phyloP scores from a whole-genome alignment of 169 alveolate species.

The Eimeria necatrix region DNA sequence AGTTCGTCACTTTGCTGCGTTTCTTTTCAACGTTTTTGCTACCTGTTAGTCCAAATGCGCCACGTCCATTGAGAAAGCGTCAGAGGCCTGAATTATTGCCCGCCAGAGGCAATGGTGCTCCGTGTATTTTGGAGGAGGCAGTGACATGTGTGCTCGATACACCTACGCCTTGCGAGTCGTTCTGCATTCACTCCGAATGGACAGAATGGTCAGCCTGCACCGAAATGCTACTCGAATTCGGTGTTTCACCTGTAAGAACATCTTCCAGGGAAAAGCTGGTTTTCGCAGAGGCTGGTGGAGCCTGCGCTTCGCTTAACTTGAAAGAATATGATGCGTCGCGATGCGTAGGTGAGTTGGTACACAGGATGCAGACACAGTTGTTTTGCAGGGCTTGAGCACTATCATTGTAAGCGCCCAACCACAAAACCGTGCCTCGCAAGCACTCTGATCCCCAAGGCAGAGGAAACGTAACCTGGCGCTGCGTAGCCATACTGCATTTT shows the following conservation, averaged over 20 bases:
- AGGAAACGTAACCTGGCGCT: neutral
- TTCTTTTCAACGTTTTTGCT: neutral
- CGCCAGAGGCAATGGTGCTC: slow-evolving; percentile 71
- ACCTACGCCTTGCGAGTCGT: slow-evolving; percentile 53
- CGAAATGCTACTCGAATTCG: slow-evolving; percentile 64
- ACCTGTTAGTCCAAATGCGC: slow-evolving; percentile 21
- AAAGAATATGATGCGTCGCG: slow-evolving; percentile 68
- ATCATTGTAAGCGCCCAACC: neutral
- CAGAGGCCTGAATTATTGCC: slow-evolving; percentile 67
- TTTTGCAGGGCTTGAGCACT: neutral
- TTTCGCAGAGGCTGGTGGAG: slow-evolving; percentile 62
- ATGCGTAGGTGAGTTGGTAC: slow-evolving; percentile 17
- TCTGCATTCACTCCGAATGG: slow-evolving; percentile 72
- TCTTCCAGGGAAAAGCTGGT: slow-evolving; percentile 61
- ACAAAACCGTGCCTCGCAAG: no score
- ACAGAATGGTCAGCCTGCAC: slow-evolving; percentile 71
- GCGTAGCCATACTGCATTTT: neutral
- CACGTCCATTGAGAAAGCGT: slow-evolving; percentile 63
- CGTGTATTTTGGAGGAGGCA: slow-evolving; percentile 59
- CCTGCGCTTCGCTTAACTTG: slow-evolving; percentile 45
- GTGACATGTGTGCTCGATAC: slow-evolving; percentile 42
- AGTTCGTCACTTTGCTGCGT: neutral
- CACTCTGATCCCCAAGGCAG: no score
- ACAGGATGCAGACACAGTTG: neutral
- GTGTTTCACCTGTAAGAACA: slow-evolving; percentile 60